Evolutionary conservation across 768 basidiomycete genomes (phyloP), one percentile per base, ranked within the genome.

Genomic region (Suillus luteus): DNA sequence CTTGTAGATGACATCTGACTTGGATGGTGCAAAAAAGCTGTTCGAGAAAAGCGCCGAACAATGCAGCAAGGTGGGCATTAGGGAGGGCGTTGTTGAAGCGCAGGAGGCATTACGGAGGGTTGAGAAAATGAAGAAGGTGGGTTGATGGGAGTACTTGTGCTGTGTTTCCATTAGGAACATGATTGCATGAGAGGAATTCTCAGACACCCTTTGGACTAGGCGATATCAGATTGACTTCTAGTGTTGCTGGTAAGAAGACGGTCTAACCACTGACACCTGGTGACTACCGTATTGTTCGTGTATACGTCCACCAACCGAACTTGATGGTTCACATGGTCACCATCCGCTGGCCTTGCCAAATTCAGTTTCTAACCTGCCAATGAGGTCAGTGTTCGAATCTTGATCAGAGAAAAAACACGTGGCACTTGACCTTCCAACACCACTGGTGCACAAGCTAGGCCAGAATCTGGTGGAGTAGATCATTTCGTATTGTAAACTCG

Each of bases 21-120:
- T 62, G 11, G 64, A 69, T 0, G 65, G 68, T 2, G 77, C 79
- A 15, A 71, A 64, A 44, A 64, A 66, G 33, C 64, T 78, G 43
- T 80, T 75, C 64, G 68, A 71, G 44, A 71, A 68, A 55, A 78
- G 77, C 62, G 61, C 73, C 19, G 68, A 66, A 41, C 73, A 79
- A 40, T 75, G 76, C 37, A 68, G 71, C 49, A 62, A 62, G 51
- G 73, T 72, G n/a, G 70, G 70, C 15, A 70, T 78, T 70, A 70
- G 62, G 14, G 73, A 79, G 59, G 79, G 79, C 15, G 67, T 79
- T n/a, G 49, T 74, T 60, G 70, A 80, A 52, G 74, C 76, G 3
- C 75, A 71, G 38, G 68, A 69, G 22, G 79, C 78, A 0, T 57
- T 80, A 43, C 72, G 76, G 52, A 71, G 78, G 46, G 48, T 79